Evolutionary conservation across 331 rosid species (phyloP).

Genomic region (Malus hybrid): DNA sequence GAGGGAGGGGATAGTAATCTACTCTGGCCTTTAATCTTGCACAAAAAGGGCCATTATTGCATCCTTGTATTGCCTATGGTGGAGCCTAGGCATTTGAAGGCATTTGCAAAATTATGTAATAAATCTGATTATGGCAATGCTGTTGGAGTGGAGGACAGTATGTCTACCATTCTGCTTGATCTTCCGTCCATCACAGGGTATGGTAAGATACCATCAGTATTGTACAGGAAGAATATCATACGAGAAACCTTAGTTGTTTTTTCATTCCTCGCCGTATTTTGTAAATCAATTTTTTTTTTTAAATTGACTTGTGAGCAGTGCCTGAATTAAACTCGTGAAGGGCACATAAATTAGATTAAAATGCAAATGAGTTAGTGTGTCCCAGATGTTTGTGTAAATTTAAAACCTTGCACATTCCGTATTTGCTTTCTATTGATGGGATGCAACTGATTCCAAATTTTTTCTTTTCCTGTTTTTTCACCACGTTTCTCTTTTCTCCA

Average conservation of each 20-base stretch:
- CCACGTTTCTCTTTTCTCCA: background rate
- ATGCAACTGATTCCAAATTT: background rate
- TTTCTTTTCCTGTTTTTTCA: background rate
- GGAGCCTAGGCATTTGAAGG: constrained; percentile 60
- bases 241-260: background rate
- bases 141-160: constrained; percentile 57
- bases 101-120: constrained; percentile 53
- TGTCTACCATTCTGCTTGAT: constrained; percentile 76
- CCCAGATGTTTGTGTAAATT: background rate
- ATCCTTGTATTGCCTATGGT: constrained; percentile 70
- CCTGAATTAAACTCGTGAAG: background rate
- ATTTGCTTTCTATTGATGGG: background rate
- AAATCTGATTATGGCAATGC: constrained; percentile 78
- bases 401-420: background rate
- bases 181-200: constrained; percentile 99
- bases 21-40: constrained; percentile 82
- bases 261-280: background rate
- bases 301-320: background rate
- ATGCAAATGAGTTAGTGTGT: background rate
- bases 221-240: constrained; percentile 7
- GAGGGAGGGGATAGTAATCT: constrained; percentile 41
- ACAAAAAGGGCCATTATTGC: constrained; percentile 50
- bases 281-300: background rate
- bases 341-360: background rate
- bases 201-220: constrained; percentile 47